Conservation (phyloP, 2,329 filamentous ascomycete species). For the Myriosclerotinia duriaeana region DNA sequence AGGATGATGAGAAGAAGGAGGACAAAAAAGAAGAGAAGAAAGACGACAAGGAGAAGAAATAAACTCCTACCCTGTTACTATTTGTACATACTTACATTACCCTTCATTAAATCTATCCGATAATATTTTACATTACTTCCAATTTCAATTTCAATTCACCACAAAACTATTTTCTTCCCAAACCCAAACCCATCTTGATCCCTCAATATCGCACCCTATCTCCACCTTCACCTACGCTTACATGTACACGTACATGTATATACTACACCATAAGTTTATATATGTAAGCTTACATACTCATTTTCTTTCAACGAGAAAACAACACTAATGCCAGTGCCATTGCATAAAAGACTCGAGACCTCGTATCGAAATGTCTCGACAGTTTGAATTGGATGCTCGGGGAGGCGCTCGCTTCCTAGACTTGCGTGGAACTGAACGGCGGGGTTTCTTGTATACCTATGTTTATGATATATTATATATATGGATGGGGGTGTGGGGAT, state of each 20-base stretch:
- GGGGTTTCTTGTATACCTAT: too few relatives aligned
- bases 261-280: not conserved
- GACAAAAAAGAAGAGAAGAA: conserved; percentile 5
- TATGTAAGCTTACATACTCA: too few relatives aligned
- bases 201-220: not conserved
- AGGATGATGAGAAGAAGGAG: conserved; percentile 36
- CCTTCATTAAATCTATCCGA: not conserved
- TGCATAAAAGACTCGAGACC: too few relatives aligned
- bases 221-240: not conserved
- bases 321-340: too few relatives aligned
- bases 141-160: not conserved
- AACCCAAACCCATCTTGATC: not conserved
- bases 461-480: too few relatives aligned
- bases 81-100: not conserved
- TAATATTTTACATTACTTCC: conserved; percentile 2
- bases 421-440: too few relatives aligned
- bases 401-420: too few relatives aligned
- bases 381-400: too few relatives aligned
- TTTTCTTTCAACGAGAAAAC: too few relatives aligned
- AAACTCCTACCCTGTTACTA: not conserved
- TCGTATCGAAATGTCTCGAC: too few relatives aligned
- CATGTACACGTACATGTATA: not conserved
- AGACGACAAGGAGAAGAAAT: not conserved
- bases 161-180: not conserved
- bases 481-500: too few relatives aligned